A percentile compares a stretch with the other conserved stretches of the same genome.
Conservation (phyloP, 1,284 basidiomycete genomes). For the Gomphus bonarii region DNA sequence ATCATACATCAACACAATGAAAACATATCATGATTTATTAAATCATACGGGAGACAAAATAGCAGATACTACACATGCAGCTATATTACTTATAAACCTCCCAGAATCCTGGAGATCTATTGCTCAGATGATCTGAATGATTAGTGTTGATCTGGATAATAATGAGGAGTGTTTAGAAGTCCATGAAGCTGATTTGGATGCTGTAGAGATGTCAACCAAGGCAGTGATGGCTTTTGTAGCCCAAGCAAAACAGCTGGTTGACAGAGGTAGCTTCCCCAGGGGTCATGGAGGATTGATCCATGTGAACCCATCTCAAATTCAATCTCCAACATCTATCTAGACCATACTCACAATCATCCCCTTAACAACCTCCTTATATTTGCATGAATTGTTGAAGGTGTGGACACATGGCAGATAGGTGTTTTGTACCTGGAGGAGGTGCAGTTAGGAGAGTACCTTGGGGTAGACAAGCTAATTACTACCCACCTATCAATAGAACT, state of each 20-base stretch:
- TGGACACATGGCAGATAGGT: no score
- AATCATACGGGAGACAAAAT: background rate
- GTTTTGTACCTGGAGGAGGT: no score
- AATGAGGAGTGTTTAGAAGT: background rate
- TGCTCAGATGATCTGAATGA: background rate
- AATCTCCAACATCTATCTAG: no score
- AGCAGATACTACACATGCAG: background rate
- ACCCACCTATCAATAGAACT: no score
- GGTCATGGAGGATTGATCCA: no score
- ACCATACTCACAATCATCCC: no score
- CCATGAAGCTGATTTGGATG: background rate
- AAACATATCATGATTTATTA: background rate
- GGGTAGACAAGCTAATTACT: background rate
- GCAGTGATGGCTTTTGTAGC: background rate
- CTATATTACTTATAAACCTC: background rate
- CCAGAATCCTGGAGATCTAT: background rate
- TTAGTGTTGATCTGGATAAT: background rate
- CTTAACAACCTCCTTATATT: no score
- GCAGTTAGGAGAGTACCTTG: no score
- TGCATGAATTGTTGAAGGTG: no score
- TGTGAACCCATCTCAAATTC: no score
- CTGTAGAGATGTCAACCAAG: background rate
- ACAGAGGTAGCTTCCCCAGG: no score
- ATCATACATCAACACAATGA: background rate
- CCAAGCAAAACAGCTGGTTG: no score